Base-by-base conservation (phyloP, 2,329 filamentous ascomycete species). In the Penicillium rolfsii region DNA sequence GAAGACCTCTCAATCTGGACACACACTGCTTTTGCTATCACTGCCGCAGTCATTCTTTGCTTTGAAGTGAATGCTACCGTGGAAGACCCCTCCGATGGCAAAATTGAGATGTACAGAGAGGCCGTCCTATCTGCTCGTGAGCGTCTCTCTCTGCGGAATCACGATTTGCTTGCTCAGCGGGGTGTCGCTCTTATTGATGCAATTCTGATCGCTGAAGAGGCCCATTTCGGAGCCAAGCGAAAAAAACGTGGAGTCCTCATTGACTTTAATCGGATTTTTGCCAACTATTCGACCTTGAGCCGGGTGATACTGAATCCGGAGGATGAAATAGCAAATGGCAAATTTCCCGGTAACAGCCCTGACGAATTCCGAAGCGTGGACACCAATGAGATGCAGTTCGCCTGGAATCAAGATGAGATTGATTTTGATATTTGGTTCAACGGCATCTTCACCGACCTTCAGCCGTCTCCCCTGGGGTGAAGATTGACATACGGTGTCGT, bases 351-450 rank as follows among this genome's bases (percentile, higher is more conserved):
- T 30, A 50, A 61, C 4, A 65, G 57, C 4, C 52, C 65, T 1
- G 62, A 59, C 19, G 62, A 60, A 24, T 55, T 62, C 11, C 59
- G 50, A 16, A 57, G 49, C 30, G 58, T 61, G 5, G 62, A 70
- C 30, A 40, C 65, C 5, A 57, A 64, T 8, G 64, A 69, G 36
- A 63, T 69, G 60, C 64, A 67, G 14, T 56, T 65, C 14, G 50
- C 62, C 0, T 67, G 65, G 67, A 64, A 63, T 16, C 62, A 65
- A 14, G 66, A 70, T 24, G 67, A 68, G 36, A 61, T 67, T 43
- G 67, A 71, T 38, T 71, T 71, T 14, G 69, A 71, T 33, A 60
- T 60, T 19, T 71, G 69, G 69, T 71, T 71, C 28, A 70, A 65
- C 52, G 65, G 61, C 11, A 67, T 70, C 9, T 71, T 71, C 45